Evolutionary conservation across 768 basidiomycete species (phyloP), one percentile per base, ranked within the genome.

Genomic region (Cystoderma amianthinum): DNA sequence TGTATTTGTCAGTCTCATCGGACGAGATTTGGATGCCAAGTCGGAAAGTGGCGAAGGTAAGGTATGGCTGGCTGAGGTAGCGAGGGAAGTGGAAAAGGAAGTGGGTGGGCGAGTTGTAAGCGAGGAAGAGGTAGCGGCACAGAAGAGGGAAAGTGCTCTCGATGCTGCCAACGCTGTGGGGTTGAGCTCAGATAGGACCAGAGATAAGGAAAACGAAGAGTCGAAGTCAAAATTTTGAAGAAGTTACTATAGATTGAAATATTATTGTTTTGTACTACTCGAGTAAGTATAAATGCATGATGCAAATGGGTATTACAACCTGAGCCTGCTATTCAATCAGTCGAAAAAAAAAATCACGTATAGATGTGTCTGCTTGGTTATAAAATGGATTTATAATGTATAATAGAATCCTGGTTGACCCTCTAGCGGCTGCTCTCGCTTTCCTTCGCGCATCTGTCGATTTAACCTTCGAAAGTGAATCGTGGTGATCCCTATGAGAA

Each of bases 1-100:
- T 20, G 84, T 86, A 2, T 83, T 80, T 39, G 82, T 88, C 22
- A 80, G 77, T 46, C 63, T 87, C 32, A 84, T 87, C 44, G 85
- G 85, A 10, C 60, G 68, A 16, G 65, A 65, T 44, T 46, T 59
- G 32, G 49, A 51, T 15, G 41, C 47, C 33, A 52, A 44, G 32
- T 49, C 36, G 52, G 61, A 42, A 61, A 57, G 79, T 46, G 79
- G 76, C 3, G 58, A 51, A 20, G 52, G 69, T 36, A 64, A 63
- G 47, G 56, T 65, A 20, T 68, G 71, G 47, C 60, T 86, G 3
- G 65, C 64, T 13, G 68, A 72, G 25, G 63, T 85, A 35, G 82
- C 78, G 0, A 61, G 68, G 38, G 84, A 87, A 53, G 80, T 85
- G 4, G 82, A 76, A 53, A 54, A 49, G 43, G 76, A 74, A 53